Evolutionary conservation across 192 early-diverging fungal genomes (phyloP).

Genomic region (Coemansia sp.): DNA sequence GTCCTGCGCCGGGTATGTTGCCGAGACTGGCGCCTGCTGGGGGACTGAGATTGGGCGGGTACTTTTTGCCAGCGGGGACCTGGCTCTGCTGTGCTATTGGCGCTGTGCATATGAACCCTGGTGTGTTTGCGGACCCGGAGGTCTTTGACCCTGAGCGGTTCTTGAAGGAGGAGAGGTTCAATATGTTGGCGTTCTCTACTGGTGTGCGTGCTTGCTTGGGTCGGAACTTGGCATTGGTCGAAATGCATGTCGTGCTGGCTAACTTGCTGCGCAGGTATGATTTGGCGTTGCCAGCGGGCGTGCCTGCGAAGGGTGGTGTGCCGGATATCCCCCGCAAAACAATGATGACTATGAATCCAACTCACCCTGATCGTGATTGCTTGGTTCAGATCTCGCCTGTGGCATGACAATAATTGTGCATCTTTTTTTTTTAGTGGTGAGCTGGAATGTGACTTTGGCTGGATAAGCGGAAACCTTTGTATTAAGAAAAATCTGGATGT

Average conservation of each 20-base stretch:
- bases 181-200: slow-evolving; percentile 50
- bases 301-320: slow-evolving; percentile 2
- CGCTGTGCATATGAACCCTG: slow-evolving; percentile 35
- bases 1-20: slow-evolving; percentile 39
- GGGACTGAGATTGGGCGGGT: slow-evolving; percentile 35
- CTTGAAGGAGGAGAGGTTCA: slow-evolving; percentile 15
- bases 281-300: slow-evolving; percentile 2
- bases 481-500: no score
- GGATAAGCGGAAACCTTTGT: no score
- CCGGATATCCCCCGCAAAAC: slow-evolving; percentile 32
- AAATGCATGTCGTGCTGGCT: slow-evolving; percentile 51
- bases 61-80: slow-evolving; percentile 47
- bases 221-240: slow-evolving; percentile 51
- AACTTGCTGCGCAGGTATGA: slow-evolving; percentile 44
- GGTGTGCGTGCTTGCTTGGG: slow-evolving; percentile 57
- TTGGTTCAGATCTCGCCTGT: slow-evolving; percentile 16
- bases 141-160: slow-evolving; percentile 52
- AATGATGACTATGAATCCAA: slow-evolving; percentile 40
- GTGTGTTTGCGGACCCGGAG: slow-evolving; percentile 10
- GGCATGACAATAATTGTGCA: no score
- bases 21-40: slow-evolving; percentile 35
- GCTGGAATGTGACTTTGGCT: no score
- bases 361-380: slow-evolving; percentile 40
- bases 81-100: slow-evolving; percentile 35
- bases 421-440: no score